Percentiles rank a stretch among this genome's conserved stretches.
Conservation (phyloP, 495 filamentous ascomycete genomes). For the Halenospora varia region DNA sequence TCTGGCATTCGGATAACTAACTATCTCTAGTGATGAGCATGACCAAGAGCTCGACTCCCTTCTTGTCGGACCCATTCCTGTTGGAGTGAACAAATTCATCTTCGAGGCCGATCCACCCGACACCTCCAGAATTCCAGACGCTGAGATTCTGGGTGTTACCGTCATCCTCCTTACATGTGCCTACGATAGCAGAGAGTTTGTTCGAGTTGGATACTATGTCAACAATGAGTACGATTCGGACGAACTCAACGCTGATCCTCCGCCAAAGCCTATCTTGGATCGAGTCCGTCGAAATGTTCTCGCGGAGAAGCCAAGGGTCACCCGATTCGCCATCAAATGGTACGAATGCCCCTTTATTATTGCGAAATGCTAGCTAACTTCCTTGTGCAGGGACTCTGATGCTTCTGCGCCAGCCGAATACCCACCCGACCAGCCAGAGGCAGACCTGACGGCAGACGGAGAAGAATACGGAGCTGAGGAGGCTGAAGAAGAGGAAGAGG, state of each 20-base stretch:
- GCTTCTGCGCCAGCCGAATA: slow-evolving; percentile 93
- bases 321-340: slow-evolving; percentile 99
- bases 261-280: slow-evolving; percentile 86
- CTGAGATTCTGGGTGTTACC: slow-evolving; percentile 94
- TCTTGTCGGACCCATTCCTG: slow-evolving; percentile 91
- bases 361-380: slow-evolving; percentile 18
- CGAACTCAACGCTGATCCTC: slow-evolving; percentile 81
- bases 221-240: slow-evolving; percentile 98
- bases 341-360: slow-evolving; percentile 36
- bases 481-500: slow-evolving; percentile 60
- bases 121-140: slow-evolving; percentile 81
- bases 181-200: slow-evolving; percentile 95
- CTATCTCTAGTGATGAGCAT: slow-evolving; percentile 70
- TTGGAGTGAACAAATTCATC: slow-evolving; percentile 97
- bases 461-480: slow-evolving; percentile 87
- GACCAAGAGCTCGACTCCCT: slow-evolving; percentile 97
- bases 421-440: slow-evolving; percentile 95
- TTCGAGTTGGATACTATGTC: slow-evolving; percentile 97
- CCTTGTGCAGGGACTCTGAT: slow-evolving; percentile 75
- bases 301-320: slow-evolving; percentile 95
- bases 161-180: slow-evolving; percentile 95
- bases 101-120: slow-evolving; percentile 94
- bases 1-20: too few species aligned
- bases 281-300: slow-evolving; percentile 87
- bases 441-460: slow-evolving; percentile 80